phyloP scores from a whole-genome alignment of 345 rosid genomes.

The Geranium brycei region DNA sequence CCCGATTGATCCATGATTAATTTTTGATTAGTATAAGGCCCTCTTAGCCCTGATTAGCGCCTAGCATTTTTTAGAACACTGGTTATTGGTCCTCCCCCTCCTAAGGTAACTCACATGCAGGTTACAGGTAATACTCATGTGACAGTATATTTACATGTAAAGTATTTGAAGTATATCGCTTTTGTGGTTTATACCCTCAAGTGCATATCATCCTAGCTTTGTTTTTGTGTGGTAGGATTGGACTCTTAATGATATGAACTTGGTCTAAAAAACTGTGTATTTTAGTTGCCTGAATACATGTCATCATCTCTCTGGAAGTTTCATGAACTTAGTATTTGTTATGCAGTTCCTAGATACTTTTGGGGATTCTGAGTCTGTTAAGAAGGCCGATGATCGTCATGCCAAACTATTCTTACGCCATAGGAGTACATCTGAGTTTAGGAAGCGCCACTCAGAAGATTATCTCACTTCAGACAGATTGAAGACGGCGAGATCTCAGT shows the following conservation, averaged over 20 bases:
- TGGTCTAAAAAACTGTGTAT: neutral
- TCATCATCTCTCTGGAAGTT: neutral
- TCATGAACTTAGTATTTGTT: neutral
- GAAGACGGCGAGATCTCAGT: conserved; percentile 59
- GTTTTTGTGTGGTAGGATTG: neutral
- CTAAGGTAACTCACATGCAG: no score
- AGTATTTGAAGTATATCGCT: no score
- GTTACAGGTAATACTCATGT: no score
- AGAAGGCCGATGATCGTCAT: conserved; percentile 76
- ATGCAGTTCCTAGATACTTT: conserved; percentile 69
- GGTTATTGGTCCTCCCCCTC: no score
- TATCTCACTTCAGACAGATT: conserved; percentile 63
- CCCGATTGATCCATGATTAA: no score
- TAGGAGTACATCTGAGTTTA: conserved; percentile 51
- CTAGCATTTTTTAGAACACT: no score
- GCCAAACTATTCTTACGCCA: conserved; percentile 59
- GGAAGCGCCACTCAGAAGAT: conserved; percentile 80
- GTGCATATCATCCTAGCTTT: neutral
- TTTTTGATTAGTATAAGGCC: no score
- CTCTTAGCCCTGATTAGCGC: no score
- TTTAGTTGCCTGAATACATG: neutral
- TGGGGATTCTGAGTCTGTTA: conserved; percentile 52
- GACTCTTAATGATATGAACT: neutral
- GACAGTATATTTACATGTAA: no score
- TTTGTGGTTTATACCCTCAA: neutral